Evolutionary conservation across 495 filamentous ascomycete genomes (phyloP), one percentile per base, ranked within the genome.

Genomic region (Bryoglossum gracile): DNA sequence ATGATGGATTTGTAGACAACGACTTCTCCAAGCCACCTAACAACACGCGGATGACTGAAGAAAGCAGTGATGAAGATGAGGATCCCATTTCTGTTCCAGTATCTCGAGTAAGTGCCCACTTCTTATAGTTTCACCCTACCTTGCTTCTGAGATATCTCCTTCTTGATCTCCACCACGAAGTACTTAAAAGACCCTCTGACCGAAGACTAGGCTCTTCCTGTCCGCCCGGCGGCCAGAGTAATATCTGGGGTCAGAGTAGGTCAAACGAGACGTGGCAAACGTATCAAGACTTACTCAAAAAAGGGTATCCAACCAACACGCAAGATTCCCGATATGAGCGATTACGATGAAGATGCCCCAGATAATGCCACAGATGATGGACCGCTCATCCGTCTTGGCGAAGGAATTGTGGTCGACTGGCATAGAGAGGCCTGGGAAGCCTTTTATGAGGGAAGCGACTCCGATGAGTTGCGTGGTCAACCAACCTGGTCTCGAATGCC

Each of bases 401-500:
- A 98, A 60, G 87, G 75, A 8, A 77, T 98, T 45, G 67, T 97
- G 2, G 72, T 95, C 26, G 89, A 96, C 54, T 97, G 89, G 88
- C 76, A 64, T 26, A 65, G 76, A 2, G 63, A 78, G 3, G 83
- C 74, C 8, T 80, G 77, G 48, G 79, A 94, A 26, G 64, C 66
- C 1, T 68, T 95, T 8, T 98, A 95, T 58, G 74, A 72, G 25
- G 59, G 51, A 25, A 40, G 39, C 17, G 9, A 51, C 5, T 56
- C 62, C 17, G 68, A 78, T 35, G 65, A 71, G 3, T 48, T 71
- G 37, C 77, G 78, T 11, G 67, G 67, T n/a, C 50, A 65, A 17
- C 65, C 68, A 44, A 83, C 80, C 0, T 83, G 68, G 61, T 63
- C 64, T 0, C 54, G 72, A 0, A 63, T 77, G 5, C 67, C 75